These are phyloP conservation scores for Rhododendron ferrugineum DNA, from an alignment of 148 eudicot species.

Conservation along the genomic window DNA sequence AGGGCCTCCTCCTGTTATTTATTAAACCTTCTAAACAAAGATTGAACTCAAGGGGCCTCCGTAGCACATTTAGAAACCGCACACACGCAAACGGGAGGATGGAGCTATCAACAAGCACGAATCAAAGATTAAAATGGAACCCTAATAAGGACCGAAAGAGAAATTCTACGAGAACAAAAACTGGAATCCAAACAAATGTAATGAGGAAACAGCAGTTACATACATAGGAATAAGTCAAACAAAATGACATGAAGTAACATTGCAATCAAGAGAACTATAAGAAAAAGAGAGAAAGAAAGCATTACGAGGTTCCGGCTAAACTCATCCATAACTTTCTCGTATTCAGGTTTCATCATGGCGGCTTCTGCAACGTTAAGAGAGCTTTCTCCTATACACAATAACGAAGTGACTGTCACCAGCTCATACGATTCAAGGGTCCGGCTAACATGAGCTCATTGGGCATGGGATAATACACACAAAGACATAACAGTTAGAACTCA, in stretches of 20 bases:
- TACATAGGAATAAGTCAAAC: neutral
- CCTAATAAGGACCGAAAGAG: neutral
- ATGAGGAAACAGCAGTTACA: neutral
- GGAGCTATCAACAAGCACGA: neutral
- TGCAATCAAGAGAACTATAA: neutral
- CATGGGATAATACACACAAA: no score
- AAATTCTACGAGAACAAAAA: neutral
- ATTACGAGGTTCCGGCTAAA: neutral
- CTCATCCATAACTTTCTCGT: slow-evolving; percentile 8
- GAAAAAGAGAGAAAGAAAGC: neutral
- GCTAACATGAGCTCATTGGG: no score
- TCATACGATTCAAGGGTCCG: no score
- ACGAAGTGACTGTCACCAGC: neutral
- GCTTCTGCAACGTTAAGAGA: neutral
- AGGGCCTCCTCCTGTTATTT: neutral
- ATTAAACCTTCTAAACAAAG: neutral
- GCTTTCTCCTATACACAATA: neutral
- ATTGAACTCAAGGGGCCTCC: neutral
- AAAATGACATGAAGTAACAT: neutral
- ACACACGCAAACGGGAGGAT: neutral
- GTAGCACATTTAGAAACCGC: neutral
- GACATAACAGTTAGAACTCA: neutral
- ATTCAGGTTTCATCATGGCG: neutral
- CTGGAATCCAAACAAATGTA: neutral
- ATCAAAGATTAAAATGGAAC: neutral